Conservation (phyloP, 1,139 yeast genomes). For the Saccharomyces hybrid region DNA sequence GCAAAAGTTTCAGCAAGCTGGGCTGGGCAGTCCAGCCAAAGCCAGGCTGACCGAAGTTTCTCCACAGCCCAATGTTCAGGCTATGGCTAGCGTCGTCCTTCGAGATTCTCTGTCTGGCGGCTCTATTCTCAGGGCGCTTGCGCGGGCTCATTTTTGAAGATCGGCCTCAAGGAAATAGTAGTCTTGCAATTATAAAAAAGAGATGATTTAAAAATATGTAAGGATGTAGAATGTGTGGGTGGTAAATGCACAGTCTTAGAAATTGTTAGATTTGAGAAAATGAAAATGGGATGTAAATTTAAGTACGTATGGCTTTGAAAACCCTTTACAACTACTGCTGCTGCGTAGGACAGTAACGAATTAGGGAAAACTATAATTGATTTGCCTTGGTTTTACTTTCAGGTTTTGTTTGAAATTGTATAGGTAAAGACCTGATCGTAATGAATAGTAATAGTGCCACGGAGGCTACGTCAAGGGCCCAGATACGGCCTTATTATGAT, state of each 20-base stretch:
- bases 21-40: not conserved
- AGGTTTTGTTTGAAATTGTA: not conserved
- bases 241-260: not conserved
- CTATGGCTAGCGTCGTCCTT: not conserved
- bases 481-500: constrained; percentile 59
- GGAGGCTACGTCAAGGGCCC: not conserved
- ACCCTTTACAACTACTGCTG: not conserved
- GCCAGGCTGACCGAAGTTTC: not conserved
- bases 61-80: too few relatives aligned
- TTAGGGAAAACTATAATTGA: not conserved
- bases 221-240: too few relatives aligned
- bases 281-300: not conserved
- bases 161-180: too few relatives aligned
- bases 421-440: not conserved
- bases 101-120: too few relatives aligned
- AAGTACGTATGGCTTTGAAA: not conserved
- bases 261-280: not conserved
- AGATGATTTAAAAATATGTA: too few relatives aligned
- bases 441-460: not conserved
- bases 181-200: too few relatives aligned
- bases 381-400: not conserved
- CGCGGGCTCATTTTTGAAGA: too few relatives aligned
- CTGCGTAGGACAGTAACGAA: too few relatives aligned
- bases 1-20: not conserved
- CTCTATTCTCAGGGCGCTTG: too few relatives aligned